Conservation (phyloP, 305 asterid genomes). For the Fraxinus dipetala region DNA sequence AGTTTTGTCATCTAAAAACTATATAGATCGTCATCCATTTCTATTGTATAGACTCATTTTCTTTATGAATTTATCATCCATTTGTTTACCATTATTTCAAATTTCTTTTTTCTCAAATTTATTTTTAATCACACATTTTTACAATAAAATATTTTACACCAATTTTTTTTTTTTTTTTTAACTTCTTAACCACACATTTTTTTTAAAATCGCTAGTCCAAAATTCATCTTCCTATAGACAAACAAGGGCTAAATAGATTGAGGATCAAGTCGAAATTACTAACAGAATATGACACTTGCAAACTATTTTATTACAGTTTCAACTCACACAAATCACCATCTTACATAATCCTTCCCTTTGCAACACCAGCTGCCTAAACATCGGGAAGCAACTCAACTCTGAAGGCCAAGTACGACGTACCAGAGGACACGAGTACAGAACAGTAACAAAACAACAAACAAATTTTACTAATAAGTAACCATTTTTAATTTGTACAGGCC, state of each 20-base stretch:
- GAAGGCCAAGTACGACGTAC: conserved; percentile 3
- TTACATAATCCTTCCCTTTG: conserved; percentile 2
- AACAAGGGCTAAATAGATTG: not conserved
- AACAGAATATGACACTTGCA: not conserved
- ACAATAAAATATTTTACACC: no score
- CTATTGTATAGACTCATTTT: no score
- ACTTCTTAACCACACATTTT: not conserved
- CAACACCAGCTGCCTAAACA: conserved; percentile 16
- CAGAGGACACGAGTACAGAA: conserved; percentile 13
- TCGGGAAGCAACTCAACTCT: conserved; percentile 8
- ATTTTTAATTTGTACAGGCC: conserved; percentile 31
- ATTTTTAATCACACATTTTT: no score
- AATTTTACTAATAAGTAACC: conserved; percentile 18
- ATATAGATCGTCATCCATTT: no score
- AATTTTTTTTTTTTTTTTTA: no score
- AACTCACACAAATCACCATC: not conserved
- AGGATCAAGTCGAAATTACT: not conserved
- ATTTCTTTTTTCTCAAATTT: no score
- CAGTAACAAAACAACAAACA: conserved; percentile 22
- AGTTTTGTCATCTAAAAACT: no score
- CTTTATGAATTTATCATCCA: no score
- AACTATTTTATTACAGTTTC: not conserved
- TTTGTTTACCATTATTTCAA: no score
- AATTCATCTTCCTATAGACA: no score
- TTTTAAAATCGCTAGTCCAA: not conserved